Evolutionary conservation across 768 basidiomycete species (phyloP), one percentile per base, ranked within the genome.

Genomic region (Lactarius indigo): DNA sequence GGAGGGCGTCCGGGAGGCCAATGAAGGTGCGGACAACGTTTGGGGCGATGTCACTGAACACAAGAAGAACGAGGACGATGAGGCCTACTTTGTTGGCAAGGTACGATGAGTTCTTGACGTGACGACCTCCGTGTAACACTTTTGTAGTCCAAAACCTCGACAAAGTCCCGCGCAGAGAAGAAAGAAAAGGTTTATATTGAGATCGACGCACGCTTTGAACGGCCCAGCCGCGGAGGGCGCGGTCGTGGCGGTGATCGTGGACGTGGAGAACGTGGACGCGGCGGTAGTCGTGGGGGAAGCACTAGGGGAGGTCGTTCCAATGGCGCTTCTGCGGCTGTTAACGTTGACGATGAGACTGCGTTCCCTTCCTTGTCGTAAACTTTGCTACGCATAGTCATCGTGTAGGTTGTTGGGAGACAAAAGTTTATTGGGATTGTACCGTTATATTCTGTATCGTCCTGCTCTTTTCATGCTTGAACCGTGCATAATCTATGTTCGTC

Each of bases 171-270:
- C 67, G 68, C 85, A 68, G 89, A 92, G 82, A 94, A 93, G 81
- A 88, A 92, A 72, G 92, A 94, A 77, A 97, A 96, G 78, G 86
- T 94, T 72, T 92, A 83, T 80, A 82, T 98, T 74, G 94, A 96
- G 75, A 92, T 98, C 76, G 94, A 97, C 18, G 91, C 87, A 63
- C 91, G 85, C 73, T 95, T 94, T 76, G 89, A 94, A 54, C 88
- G 89, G 70, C 93, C 93, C 35, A 37, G 35, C 62, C 86, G 90
- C 69, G 85, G 86, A 66, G 84, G 85, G 31, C 83, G 84, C 67
- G 81, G 88, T 33, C 75, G 79, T 61, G 79, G 79, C 15, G 77
- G 78, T 26, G 81, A 80, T 62, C 80, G 87, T 68, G 82, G 83
- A 57, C 81, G 81, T 55, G 74, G 80, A 59, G 79, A 80, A 17